These are phyloP conservation scores for Skeletonema potamos DNA, from an alignment of 108 stramenopile genomes.

Conservation along the genomic window DNA sequence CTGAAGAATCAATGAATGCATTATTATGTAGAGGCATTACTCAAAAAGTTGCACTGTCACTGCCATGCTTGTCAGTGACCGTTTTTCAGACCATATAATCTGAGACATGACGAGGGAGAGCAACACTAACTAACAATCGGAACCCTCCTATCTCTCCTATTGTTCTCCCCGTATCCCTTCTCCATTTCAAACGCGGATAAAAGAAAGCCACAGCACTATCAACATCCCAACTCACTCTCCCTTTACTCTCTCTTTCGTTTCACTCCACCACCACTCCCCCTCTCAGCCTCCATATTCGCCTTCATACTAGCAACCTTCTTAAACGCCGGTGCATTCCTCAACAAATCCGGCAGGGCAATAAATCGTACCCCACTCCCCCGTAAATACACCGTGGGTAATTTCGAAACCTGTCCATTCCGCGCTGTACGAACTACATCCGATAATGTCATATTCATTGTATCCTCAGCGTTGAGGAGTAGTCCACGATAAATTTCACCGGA, in stretches of 20 bases:
- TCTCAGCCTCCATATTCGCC: constrained; percentile 80
- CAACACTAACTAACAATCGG: not conserved
- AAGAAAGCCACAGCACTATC: not conserved
- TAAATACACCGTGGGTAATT: constrained; percentile 85
- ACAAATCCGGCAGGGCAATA: constrained; percentile 93
- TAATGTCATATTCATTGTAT: constrained; percentile 95
- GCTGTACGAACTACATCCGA: constrained; percentile 84
- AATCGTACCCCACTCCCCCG: constrained; percentile 93
- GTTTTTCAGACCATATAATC: not conserved
- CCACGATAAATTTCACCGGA: constrained; percentile 97
- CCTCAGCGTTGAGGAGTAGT: constrained; percentile 91
- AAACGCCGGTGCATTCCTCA: constrained; percentile 95
- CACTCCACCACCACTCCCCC: constrained; percentile 30
- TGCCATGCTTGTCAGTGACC: not conserved
- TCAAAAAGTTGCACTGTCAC: not conserved
- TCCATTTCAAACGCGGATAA: not conserved
- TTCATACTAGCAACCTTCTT: constrained; percentile 93
- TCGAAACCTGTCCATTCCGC: constrained; percentile 79
- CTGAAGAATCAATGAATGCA: not conserved
- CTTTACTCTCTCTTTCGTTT: constrained; percentile 27
- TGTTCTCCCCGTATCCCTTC: not conserved
- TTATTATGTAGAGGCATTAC: not conserved
- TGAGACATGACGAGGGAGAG: not conserved
- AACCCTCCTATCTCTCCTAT: too few species aligned
- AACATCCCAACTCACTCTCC: not conserved